Percentiles rank a stretch among this genome's conserved stretches.
These are phyloP conservation scores for Alternaria sp. DNA, from an alignment of 2,329 filamentous ascomycete genomes.

Conservation along the genomic window DNA sequence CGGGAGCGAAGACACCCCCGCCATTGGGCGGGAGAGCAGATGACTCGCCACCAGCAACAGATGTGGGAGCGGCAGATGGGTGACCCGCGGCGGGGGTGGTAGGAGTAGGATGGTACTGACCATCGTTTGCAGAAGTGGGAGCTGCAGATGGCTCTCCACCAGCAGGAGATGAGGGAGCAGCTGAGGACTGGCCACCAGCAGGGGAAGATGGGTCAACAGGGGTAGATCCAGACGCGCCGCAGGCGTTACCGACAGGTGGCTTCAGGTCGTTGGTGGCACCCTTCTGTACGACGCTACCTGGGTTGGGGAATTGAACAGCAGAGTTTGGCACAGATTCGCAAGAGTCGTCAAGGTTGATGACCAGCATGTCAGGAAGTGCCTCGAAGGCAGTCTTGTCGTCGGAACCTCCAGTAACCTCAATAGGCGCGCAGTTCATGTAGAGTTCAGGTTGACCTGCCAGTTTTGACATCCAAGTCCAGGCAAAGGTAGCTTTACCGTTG, in stretches of 20 bases:
- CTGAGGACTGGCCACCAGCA: constrained; percentile 9
- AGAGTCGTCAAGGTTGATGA: no score
- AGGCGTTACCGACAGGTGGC: no score
- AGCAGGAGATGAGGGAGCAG: constrained; percentile 8
- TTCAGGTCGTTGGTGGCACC: constrained; percentile 29
- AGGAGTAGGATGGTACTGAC: constrained; percentile 10
- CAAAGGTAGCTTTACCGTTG: constrained; percentile 78
- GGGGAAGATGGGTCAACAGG: constrained; percentile 21
- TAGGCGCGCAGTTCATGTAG: constrained; percentile 86
- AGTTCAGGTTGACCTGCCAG: no score
- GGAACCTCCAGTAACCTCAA: constrained; percentile 66
- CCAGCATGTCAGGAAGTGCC: constrained; percentile 74
- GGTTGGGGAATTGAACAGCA: no score
- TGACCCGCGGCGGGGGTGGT: neutral
- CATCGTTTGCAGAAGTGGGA: constrained; percentile 8
- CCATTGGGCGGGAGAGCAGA: constrained; percentile 24
- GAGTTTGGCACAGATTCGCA: no score
- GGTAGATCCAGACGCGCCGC: constrained; percentile 26
- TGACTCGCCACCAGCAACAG: constrained; percentile 4
- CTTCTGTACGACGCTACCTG: no score
- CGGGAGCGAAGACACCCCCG: constrained; percentile 43
- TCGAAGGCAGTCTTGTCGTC: constrained; percentile 62
- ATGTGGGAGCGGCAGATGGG: constrained; percentile 7
- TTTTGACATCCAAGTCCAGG: no score
- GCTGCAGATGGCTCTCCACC: constrained; percentile 24